Evolutionary conservation across 129 eudicot genomes (phyloP), one percentile per base, ranked within the genome.

Genomic region (Chrysanthemum lavandulifolium): DNA sequence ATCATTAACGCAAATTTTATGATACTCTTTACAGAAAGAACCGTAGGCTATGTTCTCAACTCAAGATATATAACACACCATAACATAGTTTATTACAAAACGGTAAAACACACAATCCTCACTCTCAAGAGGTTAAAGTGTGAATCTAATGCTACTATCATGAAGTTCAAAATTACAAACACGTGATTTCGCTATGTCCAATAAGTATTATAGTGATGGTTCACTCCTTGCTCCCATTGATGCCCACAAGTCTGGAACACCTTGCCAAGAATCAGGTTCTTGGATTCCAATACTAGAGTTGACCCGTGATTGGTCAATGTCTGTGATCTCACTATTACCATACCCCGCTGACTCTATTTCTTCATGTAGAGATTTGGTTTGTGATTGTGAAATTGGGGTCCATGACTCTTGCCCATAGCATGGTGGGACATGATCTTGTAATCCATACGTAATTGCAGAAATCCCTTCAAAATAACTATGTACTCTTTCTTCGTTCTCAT

Each of bases 81-180:
- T 33, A 33, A 15, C 13, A 33, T 10, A 16, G 6, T 25, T 73
- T 63, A 73, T 49, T 62, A 50, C 36, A 64, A 52, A 61, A 29
- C 14, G 1, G 43, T 16, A 19, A 49, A 25, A 61, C 43, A 74
- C 71, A 74, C 78, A 31, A 31, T 74, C 72, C 72, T 74, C 78
- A 11, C 18, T 33, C 43, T 64, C 27, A 16, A 31, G 61, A 74
- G 78, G 53, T 74, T 74, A 50, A 73, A 73, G 65, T 63, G 78
- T 50, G 65, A 74, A 52, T 64, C 52, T 64, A 51, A n/a, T n/a
- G n/a, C n/a, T 15, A 31, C 68, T 19, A 5, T 52, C 40, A 27
- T 13, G 6, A 62, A 12, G 51, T 31, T 63, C 33, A 57, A 50
- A 54, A 56, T 49, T n/a, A 71, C 19, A 63, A 72, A 57, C 48